These are phyloP conservation scores for Paraurostyla sp. DNA, from an alignment of 73 alveolate species.

Conservation along the genomic window DNA sequence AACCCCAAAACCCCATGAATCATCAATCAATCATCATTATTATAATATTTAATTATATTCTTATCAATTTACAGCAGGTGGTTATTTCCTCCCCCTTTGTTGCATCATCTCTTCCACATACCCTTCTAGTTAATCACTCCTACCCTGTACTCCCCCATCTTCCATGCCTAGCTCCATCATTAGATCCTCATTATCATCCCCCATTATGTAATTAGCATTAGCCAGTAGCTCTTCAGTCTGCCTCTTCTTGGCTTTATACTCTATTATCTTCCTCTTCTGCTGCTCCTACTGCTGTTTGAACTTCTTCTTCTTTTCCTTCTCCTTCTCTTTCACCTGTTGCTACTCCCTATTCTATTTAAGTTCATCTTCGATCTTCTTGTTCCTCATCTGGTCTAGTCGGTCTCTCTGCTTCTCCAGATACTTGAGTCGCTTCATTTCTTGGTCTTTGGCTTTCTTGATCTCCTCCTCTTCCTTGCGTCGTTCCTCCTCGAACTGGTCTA, in stretches of 20 bases:
- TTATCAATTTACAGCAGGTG: too few species aligned
- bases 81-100: not conserved
- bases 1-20: too few species aligned
- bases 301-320: not conserved
- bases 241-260: constrained; percentile 1
- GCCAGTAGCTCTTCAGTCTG: constrained; percentile 29
- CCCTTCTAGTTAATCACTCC: constrained; percentile 14
- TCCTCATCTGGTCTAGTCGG: not conserved
- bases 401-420: constrained; percentile 50
- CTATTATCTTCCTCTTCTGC: not conserved
- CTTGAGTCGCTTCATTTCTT: constrained; percentile 2
- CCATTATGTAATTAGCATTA: constrained; percentile 29
- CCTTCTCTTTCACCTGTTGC: not conserved
- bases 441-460: not conserved
- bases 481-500: constrained; percentile 7
- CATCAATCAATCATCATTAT: not conserved
- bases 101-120: not conserved
- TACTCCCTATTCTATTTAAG: not conserved
- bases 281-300: not conserved
- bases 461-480: constrained; percentile 50
- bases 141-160: not conserved
- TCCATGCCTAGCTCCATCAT: not conserved
- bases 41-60: not conserved
- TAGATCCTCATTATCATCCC: constrained; percentile 42
- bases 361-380: constrained; percentile 44